Evolutionary conservation across 495 filamentous ascomycete species (phyloP).

Genomic region (Bathelium albidoporum): DNA sequence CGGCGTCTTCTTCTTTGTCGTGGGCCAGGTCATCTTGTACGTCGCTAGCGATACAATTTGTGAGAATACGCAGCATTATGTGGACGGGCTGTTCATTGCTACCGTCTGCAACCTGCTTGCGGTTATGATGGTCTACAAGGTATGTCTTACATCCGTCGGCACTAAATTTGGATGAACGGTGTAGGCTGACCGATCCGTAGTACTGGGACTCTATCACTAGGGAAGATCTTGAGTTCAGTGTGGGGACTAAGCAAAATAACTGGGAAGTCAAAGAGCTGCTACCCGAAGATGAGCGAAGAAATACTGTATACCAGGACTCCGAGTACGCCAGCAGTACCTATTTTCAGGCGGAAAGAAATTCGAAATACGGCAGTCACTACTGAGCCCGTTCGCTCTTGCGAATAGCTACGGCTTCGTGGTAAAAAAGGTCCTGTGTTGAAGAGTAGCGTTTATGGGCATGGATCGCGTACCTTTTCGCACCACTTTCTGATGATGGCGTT

Average conservation of each 20-base stretch:
- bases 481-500: background rate
- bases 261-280: conserved; percentile 97
- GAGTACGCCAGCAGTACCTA: conserved; percentile 53
- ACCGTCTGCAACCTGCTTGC: conserved; percentile 87
- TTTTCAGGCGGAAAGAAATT: conserved; percentile 4
- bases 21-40: conserved; percentile 89
- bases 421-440: background rate
- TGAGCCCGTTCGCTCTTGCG: background rate
- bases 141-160: conserved; percentile 29
- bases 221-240: conserved; percentile 96
- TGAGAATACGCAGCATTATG: conserved; percentile 74
- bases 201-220: conserved; percentile 99
- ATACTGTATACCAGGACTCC: conserved; percentile 66
- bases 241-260: conserved; percentile 86
- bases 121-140: conserved; percentile 99
- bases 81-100: conserved; percentile 92
- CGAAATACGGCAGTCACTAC: conserved; percentile 1
- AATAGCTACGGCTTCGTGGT: background rate
- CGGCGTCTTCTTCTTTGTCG: conserved; percentile 81
- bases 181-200: conserved; percentile 32
- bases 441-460: background rate
- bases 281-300: conserved; percentile 75
- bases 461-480: background rate
- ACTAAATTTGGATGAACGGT: background rate
- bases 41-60: conserved; percentile 81